Evolutionary conservation across 139 green algal genomes (phyloP).

Genomic region (Volvox africanus): DNA sequence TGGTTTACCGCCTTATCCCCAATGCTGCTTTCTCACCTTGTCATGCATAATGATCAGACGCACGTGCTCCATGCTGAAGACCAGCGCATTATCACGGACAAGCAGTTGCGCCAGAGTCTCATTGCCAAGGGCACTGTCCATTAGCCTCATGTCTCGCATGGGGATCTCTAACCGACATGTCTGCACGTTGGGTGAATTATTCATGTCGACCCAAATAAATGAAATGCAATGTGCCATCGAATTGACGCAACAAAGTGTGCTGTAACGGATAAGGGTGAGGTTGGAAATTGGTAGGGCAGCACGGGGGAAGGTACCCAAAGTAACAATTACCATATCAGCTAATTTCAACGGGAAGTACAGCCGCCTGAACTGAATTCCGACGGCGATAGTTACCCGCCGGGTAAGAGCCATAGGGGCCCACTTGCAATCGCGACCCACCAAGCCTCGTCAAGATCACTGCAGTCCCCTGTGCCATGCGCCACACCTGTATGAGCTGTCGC

Average conservation of each 20-base stretch:
- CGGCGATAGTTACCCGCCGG: too few relatives aligned
- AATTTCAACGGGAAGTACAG: too few relatives aligned
- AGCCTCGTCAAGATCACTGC: too few relatives aligned
- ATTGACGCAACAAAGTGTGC: not conserved
- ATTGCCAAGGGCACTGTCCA: conserved; percentile 74
- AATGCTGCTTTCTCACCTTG: conserved; percentile 48
- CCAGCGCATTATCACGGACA: conserved; percentile 86
- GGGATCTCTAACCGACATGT: conserved; percentile 80
- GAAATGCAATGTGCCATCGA: too few relatives aligned
- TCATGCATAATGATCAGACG: conserved; percentile 84
- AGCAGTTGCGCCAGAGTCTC: conserved; percentile 59
- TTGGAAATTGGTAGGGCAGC: not conserved
- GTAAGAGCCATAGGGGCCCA: too few relatives aligned
- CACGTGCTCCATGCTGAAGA: conserved; percentile 86
- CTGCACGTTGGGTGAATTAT: not conserved
- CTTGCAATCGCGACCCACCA: too few relatives aligned
- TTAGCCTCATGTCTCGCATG: conserved; percentile 87
- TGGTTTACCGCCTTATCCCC: too few relatives aligned
- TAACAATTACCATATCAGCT: too few relatives aligned
- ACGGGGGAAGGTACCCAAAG: too few relatives aligned
- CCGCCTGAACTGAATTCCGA: too few relatives aligned
- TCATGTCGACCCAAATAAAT: too few relatives aligned
- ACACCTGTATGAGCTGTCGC: conserved; percentile 75
- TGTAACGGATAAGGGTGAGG: not conserved
- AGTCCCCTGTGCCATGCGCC: too few relatives aligned